A percentile compares a stretch with the other conserved stretches of the same genome.
These are phyloP conservation scores for Pythium grandisporangium DNA, from an alignment of 352 stramenopile species.

Conservation along the genomic window DNA sequence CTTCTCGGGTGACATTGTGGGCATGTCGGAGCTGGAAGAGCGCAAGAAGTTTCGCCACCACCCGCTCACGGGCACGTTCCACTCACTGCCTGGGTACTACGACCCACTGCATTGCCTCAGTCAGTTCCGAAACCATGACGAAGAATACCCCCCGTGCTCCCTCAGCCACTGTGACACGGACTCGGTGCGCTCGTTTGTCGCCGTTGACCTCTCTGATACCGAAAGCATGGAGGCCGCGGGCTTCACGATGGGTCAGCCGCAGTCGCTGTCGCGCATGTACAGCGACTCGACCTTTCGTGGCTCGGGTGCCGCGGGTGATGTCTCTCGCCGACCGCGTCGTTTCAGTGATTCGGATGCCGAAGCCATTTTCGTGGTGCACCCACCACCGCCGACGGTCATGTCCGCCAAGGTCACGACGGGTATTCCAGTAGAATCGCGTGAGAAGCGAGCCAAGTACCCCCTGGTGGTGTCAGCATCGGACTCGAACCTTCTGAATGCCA, in stretches of 20 bases:
- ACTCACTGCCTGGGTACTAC: conserved; percentile 81
- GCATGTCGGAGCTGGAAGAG: conserved; percentile 83
- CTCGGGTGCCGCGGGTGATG: background rate
- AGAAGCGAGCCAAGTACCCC: no score
- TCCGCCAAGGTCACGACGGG: no score
- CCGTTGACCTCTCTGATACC: conserved; percentile 58
- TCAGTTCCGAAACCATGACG: conserved; percentile 52
- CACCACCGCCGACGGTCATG: conserved; percentile 15
- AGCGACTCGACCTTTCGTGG: conserved; percentile 32
- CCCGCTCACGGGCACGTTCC: conserved; percentile 82
- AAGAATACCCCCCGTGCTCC: no score
- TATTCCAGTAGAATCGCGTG: no score
- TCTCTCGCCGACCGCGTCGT: conserved; percentile 57
- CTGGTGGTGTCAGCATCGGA: no score
- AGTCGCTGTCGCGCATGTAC: conserved; percentile 62
- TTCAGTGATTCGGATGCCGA: conserved; percentile 81
- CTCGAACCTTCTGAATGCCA: no score
- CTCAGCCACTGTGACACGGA: conserved; percentile 59
- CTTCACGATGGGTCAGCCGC: conserved; percentile 39
- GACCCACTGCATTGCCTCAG: conserved; percentile 75
- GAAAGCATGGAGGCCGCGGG: conserved; percentile 32
- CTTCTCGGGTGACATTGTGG: conserved; percentile 83
- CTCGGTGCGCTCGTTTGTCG: conserved; percentile 70
- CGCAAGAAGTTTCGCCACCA: conserved; percentile 86
- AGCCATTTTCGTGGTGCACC: conserved; percentile 39